Percentiles rank a stretch among this genome's conserved stretches.
These are phyloP conservation scores for Amaranthus tricolor DNA, from an alignment of 179 eudicot species.

Conservation along the genomic window DNA sequence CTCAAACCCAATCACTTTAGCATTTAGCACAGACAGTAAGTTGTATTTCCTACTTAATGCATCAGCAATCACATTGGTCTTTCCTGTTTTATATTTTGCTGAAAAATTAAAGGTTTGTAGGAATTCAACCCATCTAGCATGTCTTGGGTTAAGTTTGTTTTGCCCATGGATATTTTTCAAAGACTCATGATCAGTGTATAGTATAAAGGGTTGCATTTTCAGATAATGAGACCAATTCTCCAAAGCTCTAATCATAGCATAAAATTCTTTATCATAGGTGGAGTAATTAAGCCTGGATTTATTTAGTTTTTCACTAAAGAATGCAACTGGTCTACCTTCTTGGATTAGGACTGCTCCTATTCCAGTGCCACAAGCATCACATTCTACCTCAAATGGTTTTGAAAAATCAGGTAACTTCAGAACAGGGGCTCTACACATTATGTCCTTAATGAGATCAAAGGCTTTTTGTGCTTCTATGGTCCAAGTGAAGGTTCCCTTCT, in stretches of 20 bases:
- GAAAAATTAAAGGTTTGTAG: background rate
- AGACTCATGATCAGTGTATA: background rate
- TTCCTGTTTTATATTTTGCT: background rate
- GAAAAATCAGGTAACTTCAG: background rate
- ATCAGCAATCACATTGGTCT: background rate
- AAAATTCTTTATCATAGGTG: background rate
- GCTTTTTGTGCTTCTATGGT: background rate
- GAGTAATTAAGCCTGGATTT: too few relatives aligned
- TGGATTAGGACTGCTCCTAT: background rate
- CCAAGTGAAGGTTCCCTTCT: background rate
- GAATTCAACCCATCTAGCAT: background rate
- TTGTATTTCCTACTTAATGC: background rate
- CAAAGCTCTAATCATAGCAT: background rate
- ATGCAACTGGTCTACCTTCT: background rate
- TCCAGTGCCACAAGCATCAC: background rate
- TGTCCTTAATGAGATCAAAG: too few relatives aligned
- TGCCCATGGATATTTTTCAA: background rate
- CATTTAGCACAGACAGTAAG: too few relatives aligned
- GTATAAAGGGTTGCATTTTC: background rate
- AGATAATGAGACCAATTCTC: background rate
- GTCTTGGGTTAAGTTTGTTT: background rate
- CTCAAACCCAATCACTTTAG: too few relatives aligned
- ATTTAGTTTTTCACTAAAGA: background rate
- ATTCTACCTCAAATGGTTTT: background rate
- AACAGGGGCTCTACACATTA: background rate